Base-by-base conservation (phyloP, 2,329 filamentous ascomycete species). In the Anthostomella pinea region DNA sequence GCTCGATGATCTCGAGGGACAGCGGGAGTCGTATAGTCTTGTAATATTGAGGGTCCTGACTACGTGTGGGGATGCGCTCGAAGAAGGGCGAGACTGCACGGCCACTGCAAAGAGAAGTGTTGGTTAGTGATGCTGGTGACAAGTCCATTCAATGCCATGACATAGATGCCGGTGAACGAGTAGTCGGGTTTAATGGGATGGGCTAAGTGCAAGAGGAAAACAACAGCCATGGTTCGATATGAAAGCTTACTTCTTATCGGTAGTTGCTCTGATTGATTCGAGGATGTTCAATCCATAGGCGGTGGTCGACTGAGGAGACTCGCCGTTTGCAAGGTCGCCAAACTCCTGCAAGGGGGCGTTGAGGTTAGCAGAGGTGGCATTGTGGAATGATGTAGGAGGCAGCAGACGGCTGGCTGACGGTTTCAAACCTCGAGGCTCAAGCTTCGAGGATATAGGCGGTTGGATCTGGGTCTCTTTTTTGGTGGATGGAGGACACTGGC, bases 201-300 rank as follows among this genome's bases (percentile, higher is more conserved):
- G 26, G 21, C 11, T 13, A 18, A 11, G 28, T 18, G 17, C 28
- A 38, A n/a, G n/a, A n/a, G n/a, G n/a, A n/a, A n/a, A n/a, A n/a
- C n/a, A n/a, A n/a, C n/a, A n/a, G n/a, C n/a, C n/a, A n/a, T n/a
- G n/a, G n/a, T n/a, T n/a, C n/a, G n/a, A n/a, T n/a, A n/a, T n/a
- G n/a, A n/a, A n/a, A n/a, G n/a, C 77, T 55, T 73, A 91, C 87
- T 76, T 86, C 68, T 94, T 94, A 62, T 94, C 88, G 45, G 80
- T 79, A 15, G 86, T 87, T 47, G 78, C 74, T 52, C 82, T 82
- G 56, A 95, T 77, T 56, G 83, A 81, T 35, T 87, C 80, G 28
- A 94, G 67, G 55, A 94, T 85, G 48, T 75, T 77, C 52, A 87
- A 66, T 23, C 88, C 88, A 53, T 81, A 77, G 37, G 81, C 74